Conservation (phyloP, 2,329 filamentous ascomycete species). For the Diaporthe sp. region DNA sequence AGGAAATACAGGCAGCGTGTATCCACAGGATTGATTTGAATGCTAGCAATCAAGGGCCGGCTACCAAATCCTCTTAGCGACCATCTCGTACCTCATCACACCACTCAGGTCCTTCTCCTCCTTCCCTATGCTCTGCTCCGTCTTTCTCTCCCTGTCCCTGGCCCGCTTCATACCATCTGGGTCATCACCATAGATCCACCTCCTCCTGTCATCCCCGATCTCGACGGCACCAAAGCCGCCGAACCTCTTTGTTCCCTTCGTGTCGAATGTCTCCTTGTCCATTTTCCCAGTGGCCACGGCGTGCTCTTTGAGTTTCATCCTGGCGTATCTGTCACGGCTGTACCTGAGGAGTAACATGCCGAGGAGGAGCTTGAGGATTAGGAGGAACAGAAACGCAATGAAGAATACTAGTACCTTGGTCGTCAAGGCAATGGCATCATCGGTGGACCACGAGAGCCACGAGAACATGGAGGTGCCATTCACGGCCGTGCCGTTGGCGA, state of each 20-base stretch:
- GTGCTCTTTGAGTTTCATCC: slow-evolving; percentile 81
- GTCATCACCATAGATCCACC: slow-evolving; percentile 91
- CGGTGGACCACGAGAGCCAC: slow-evolving; percentile 73
- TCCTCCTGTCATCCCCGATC: slow-evolving; percentile 86
- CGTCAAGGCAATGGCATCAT: slow-evolving; percentile 79
- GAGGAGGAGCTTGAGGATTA: slow-evolving; percentile 87
- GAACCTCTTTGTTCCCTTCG: slow-evolving; percentile 77
- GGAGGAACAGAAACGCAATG: slow-evolving; percentile 84
- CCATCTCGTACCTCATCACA: slow-evolving; percentile 91
- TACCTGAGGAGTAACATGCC: slow-evolving; percentile 90
- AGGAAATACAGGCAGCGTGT: background rate
- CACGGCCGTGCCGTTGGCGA: slow-evolving; percentile 34
- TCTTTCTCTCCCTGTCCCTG: slow-evolving; percentile 74
- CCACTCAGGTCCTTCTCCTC: slow-evolving; percentile 73
- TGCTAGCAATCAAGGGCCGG: too few species aligned
- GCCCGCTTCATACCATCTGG: slow-evolving; percentile 75
- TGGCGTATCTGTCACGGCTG: slow-evolving; percentile 81
- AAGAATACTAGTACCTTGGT: slow-evolving; percentile 93
- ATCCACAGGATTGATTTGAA: background rate
- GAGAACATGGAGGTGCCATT: slow-evolving; percentile 52
- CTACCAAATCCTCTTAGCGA: slow-evolving; percentile 96
- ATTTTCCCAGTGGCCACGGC: slow-evolving; percentile 59
- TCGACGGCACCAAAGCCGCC: slow-evolving; percentile 91
- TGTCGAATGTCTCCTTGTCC: slow-evolving; percentile 71
- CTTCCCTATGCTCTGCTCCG: slow-evolving; percentile 67